Percentiles rank a stretch among this genome's conserved stretches.
phyloP scores from a whole-genome alignment of 2,329 filamentous ascomycete genomes.

The Scedosporium dehoogii region DNA sequence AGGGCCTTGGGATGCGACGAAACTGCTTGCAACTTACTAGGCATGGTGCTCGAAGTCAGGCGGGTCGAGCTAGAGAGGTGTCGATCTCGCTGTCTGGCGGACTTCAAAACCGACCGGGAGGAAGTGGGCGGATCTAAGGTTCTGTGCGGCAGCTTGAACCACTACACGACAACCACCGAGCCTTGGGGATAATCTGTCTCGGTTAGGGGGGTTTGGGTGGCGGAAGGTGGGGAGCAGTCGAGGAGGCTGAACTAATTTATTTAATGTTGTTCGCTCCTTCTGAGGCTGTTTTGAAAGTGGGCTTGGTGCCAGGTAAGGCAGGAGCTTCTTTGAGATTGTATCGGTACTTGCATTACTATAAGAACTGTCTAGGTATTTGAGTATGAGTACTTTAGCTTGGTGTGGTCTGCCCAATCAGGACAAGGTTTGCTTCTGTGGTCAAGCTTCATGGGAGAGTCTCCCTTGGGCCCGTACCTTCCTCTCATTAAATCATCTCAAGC shows the following conservation, averaged over 20 bases:
- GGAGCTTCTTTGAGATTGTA: neutral
- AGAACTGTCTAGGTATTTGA: neutral
- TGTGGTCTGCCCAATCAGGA: neutral
- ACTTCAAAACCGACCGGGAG: neutral
- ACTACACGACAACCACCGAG: neutral
- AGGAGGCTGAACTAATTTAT: neutral
- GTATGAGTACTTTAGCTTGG: neutral
- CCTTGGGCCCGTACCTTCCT: neutral
- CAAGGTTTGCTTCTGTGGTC: neutral
- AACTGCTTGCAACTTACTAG: neutral
- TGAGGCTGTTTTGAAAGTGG: neutral
- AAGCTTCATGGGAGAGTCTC: neutral
- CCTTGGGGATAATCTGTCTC: neutral
- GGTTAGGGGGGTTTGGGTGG: neutral
- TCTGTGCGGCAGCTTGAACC: neutral
- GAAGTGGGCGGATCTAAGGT: neutral
- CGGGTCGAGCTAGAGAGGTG: neutral
- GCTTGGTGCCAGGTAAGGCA: neutral
- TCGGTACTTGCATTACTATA: neutral
- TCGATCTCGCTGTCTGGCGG: neutral
- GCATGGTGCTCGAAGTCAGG: slow-evolving; percentile 2
- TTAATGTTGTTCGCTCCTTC: neutral
- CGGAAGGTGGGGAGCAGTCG: neutral
- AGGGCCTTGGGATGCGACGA: too few relatives aligned
- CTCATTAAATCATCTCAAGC: too few relatives aligned